Base-by-base conservation (phyloP, 805 yeast species). In the Zygosaccharomyces gambellarensis region DNA sequence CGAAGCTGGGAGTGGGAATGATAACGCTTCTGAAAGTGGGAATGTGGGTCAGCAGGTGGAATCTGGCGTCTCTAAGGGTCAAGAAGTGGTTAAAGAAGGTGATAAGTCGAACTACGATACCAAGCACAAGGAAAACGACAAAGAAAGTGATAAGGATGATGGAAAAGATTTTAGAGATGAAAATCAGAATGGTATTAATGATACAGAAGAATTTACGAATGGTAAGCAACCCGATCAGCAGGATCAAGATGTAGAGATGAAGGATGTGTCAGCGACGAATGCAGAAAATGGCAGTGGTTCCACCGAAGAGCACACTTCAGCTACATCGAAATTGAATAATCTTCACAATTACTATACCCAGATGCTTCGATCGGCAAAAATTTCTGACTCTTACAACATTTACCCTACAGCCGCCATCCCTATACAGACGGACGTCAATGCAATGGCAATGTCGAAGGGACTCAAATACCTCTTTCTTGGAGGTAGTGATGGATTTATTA, bases 401-500 rank as follows among this genome's bases (percentile, higher is more conserved):
- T 74, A 79, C 34, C 98, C 99, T 0, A 78, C 85, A 9, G 95
- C 86, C 19, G 97, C 97, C 1, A 83, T 90, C 9, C 92, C 96
- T 1, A 89, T 87, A 59, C 76, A 88, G 1, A 71, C 87, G 1
- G 83, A 86, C 25, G 84, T 94, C 29, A 89, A 89, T 67, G 78
- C 94, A 2, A 57, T 92, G 31, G 84, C 90, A 1, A 71, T 89
- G 41, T 79, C 95, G 1, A 80, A 79, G 58, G 95, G 95, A 5
- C 83, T 90, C 38, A 83, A 83, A 61, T 90, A 90, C 85, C 73
- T 94, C 36, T 85, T 90, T 59, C 84, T 96, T 0, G 99, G 99
- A 19, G 98, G 98, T 8, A 92, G 86, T 56, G 99, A 94, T 67
- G 99, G 99, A 4, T 87, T 82, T 59, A 86, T 94, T 30, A 74